Evolutionary conservation across 495 filamentous ascomycete genomes (phyloP).

Genomic region (Lepidopterella palustris): DNA sequence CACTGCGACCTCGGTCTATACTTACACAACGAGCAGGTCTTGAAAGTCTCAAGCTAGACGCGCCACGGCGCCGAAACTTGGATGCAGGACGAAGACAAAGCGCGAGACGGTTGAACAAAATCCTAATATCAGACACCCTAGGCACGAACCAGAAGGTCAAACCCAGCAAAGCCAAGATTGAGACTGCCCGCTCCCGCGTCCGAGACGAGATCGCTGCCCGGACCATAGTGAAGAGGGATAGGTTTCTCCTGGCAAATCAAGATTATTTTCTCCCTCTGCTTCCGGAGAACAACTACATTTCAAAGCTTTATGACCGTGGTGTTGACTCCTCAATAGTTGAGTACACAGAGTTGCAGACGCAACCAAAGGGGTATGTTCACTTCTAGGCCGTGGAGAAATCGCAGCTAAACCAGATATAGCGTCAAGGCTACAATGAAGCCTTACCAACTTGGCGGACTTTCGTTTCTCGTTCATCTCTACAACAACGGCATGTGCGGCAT

Average conservation of each 20-base stretch:
- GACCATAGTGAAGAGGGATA: constrained; percentile 43
- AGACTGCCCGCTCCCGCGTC: constrained; percentile 40
- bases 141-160: not conserved
- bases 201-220: constrained; percentile 43
- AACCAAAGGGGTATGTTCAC: constrained; percentile 43
- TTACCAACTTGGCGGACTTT: constrained; percentile 57
- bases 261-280: constrained; percentile 49
- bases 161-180: constrained; percentile 3
- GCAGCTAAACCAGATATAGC: constrained; percentile 12
- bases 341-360: constrained; percentile 43
- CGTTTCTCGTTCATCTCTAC: constrained; percentile 53
- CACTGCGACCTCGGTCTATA: not conserved
- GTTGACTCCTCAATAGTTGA: constrained; percentile 26
- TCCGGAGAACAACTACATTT: constrained; percentile 48
- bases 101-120: constrained; percentile 1
- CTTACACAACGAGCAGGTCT: not conserved
- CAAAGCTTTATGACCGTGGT: constrained; percentile 35
- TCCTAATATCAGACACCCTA: constrained; percentile 21
- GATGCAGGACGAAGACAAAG: not conserved
- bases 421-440: constrained; percentile 53
- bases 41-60: not conserved
- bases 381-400: not conserved
- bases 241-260: constrained; percentile 48
- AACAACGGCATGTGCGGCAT: constrained; percentile 54
- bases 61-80: not conserved